Conservation (phyloP, 192 early-diverging fungal species). For the Jimgerdemannia lactiflua region DNA sequence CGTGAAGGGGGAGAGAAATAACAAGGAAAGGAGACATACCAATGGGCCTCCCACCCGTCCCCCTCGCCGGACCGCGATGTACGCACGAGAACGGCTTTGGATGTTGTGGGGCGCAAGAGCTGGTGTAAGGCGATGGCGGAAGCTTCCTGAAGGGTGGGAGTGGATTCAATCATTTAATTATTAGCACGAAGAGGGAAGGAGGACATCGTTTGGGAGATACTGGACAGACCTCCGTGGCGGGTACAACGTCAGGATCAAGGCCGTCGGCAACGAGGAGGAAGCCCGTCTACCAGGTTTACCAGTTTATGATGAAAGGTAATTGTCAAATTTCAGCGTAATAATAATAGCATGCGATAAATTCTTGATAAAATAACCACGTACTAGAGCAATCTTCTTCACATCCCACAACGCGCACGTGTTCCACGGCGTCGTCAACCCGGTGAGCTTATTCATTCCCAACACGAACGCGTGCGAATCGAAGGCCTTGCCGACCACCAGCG, state of each 20-base stretch:
- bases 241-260: not conserved
- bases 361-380: not conserved
- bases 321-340: no score
- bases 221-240: not conserved
- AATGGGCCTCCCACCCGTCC: not conserved
- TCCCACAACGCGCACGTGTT: slow-evolving; percentile 2
- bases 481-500: slow-evolving; percentile 5
- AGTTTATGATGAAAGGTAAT: no score
- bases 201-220: not conserved
- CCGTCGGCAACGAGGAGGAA: not conserved
- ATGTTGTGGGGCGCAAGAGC: not conserved
- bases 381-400: not conserved
- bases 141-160: not conserved
- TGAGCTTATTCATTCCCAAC: not conserved
- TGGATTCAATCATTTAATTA: not conserved
- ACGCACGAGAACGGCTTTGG: not conserved
- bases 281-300: not conserved
- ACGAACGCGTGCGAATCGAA: not conserved
- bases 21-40: not conserved
- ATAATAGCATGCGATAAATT: no score
- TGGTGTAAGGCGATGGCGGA: not conserved
- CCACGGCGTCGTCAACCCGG: slow-evolving; percentile 1
- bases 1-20: not conserved
- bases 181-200: not conserved
- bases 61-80: not conserved